phyloP scores from a whole-genome alignment of 2,329 filamentous ascomycete species.

The Trichoderma pleuroti region DNA sequence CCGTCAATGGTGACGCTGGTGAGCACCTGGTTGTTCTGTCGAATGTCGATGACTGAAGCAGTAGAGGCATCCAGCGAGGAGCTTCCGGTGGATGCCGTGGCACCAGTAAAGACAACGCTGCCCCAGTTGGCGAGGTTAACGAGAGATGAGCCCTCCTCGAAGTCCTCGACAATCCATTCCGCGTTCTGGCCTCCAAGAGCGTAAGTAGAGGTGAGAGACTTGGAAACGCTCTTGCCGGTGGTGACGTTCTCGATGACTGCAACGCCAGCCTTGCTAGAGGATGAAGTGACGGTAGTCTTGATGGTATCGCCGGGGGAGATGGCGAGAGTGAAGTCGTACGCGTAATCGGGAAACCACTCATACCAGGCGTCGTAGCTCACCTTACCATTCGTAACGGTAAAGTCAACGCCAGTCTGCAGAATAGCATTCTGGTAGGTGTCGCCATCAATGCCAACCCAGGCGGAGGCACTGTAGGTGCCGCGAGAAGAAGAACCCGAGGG shows the following conservation, averaged over 20 bases:
- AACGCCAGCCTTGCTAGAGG: not conserved
- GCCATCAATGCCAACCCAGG: slow-evolving; percentile 45
- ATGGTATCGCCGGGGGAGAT: not conserved
- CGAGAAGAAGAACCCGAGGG: not conserved
- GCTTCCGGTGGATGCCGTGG: not conserved
- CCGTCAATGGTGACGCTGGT: not conserved
- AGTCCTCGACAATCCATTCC: slow-evolving; percentile 12
- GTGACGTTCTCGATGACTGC: slow-evolving; percentile 12
- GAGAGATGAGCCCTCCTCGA: not conserved
- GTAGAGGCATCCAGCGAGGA: not conserved
- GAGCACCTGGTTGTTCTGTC: not conserved
- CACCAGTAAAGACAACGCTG: slow-evolving; percentile 8
- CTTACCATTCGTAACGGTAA: not conserved
- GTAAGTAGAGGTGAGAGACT: not conserved
- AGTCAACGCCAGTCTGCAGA: slow-evolving; percentile 38
- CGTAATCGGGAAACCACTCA: slow-evolving; percentile 8
- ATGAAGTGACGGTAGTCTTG: not conserved
- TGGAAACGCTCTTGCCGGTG: not conserved
- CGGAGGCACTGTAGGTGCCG: slow-evolving; percentile 23
- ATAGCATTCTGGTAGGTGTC: slow-evolving; percentile 38
- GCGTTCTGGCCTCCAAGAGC: slow-evolving; percentile 9
- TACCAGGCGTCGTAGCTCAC: slow-evolving; percentile 12
- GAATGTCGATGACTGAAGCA: not conserved
- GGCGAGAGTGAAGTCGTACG: not conserved
- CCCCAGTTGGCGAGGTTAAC: slow-evolving; percentile 8